Conservation (phyloP, 2,329 filamentous ascomycete genomes). For the Fusarium algeriense region DNA sequence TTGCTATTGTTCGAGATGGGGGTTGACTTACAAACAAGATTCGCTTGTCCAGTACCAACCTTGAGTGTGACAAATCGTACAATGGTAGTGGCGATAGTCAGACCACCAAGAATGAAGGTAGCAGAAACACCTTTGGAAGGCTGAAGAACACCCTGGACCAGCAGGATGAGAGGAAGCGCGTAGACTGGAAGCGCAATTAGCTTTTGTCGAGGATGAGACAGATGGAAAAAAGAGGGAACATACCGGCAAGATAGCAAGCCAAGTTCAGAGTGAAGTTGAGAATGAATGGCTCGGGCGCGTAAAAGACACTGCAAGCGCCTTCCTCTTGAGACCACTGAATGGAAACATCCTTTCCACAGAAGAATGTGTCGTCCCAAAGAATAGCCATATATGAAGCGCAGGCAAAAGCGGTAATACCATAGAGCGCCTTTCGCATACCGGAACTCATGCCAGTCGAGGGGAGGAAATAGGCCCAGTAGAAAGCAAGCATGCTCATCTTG, state of each 20-base stretch:
- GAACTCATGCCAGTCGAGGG: constrained; percentile 38
- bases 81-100: constrained; percentile 37
- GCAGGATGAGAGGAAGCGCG: constrained; percentile 48
- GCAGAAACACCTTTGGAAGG: constrained; percentile 31
- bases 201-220: accelerated
- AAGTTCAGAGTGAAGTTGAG: constrained; percentile 53
- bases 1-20: accelerated
- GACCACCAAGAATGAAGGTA: constrained; percentile 35
- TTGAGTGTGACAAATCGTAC: constrained; percentile 35
- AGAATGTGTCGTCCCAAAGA: constrained; percentile 53
- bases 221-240: background rate
- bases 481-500: constrained; percentile 53
- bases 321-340: constrained; percentile 54
- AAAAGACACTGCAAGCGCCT: constrained; percentile 53
- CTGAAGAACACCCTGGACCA: constrained; percentile 42
- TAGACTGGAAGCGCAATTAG: constrained; percentile 44
- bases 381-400: constrained; percentile 48
- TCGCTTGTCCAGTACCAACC: constrained; percentile 39
- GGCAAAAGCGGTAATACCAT: constrained; percentile 51
- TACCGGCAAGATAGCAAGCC: constrained; percentile 51
- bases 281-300: constrained; percentile 51
- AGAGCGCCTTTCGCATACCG: constrained; percentile 48
- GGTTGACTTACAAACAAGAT: constrained; percentile 39
- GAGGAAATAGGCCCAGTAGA: constrained; percentile 53
- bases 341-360: constrained; percentile 51